phyloP scores from a whole-genome alignment of 495 filamentous ascomycete species.

The Thermothielavioides terrestris region DNA sequence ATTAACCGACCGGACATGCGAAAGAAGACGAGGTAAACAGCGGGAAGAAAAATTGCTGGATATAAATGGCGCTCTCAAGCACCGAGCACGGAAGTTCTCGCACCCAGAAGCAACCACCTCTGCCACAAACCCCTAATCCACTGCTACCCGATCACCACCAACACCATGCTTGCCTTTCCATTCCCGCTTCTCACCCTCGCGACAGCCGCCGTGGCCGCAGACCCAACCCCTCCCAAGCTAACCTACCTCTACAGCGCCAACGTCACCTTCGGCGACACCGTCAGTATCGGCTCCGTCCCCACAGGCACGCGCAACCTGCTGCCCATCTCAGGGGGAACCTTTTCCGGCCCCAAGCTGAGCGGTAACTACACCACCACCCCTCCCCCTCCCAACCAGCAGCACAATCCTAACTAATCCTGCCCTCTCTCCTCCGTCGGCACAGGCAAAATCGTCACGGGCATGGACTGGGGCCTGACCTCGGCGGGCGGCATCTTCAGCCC shows the following conservation, averaged over 20 bases:
- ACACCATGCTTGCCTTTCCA: background rate
- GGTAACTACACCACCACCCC: background rate
- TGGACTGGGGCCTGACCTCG: constrained; percentile 22
- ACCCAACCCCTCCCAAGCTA: constrained; percentile 4
- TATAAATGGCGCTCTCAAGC: background rate
- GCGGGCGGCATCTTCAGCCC: constrained; percentile 17
- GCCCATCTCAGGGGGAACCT: constrained; percentile 15
- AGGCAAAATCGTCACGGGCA: constrained; percentile 15
- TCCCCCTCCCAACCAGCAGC: background rate
- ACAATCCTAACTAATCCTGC: background rate
- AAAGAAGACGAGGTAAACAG: background rate
- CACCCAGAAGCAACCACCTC: too few species aligned
- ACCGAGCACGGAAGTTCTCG: too few species aligned
- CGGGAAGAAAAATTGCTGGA: too few species aligned
- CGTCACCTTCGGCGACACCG: constrained; percentile 15
- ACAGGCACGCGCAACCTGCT: constrained; percentile 13
- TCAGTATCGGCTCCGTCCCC: constrained; percentile 15
- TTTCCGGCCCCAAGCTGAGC: constrained; percentile 14
- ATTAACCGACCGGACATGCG: background rate
- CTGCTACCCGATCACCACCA: background rate
- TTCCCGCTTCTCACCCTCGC: constrained; percentile 4
- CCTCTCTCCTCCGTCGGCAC: background rate
- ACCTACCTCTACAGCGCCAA: constrained; percentile 20
- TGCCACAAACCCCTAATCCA: too few species aligned
- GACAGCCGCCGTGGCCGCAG: background rate